Base-by-base conservation (phyloP, 805 yeast species). In the Suhomyces sp. region DNA sequence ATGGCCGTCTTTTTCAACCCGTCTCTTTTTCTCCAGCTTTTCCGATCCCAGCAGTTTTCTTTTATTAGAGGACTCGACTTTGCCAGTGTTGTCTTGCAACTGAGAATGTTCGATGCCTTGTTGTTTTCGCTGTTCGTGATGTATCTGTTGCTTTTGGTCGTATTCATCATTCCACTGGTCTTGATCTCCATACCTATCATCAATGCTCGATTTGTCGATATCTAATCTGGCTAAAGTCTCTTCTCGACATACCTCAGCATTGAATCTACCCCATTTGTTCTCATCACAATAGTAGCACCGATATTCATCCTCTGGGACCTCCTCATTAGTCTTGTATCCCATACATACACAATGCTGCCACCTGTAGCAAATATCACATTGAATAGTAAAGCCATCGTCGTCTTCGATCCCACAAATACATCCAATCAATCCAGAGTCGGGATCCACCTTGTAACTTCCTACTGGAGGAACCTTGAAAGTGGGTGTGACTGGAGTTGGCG, bases 281-380 rank as follows among this genome's bases (percentile, higher is more conserved):
- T 71, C 66, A 52, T 86, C 86, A 71, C 98, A 92, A 46, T 77
- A 77, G 63, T 88, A 88, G 65, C 98, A 92, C 27, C 82, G 74
- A 65, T 88, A 92, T 52, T 71, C 77, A 50, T 83, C 83, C 52
- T 90, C 97, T 0, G 97, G 97, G 0, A 85, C 96, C 48, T 87
- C 85, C 40, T 82, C 87, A 53, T 81, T 83, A 45, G 85, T 81
- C 45, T 76, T 76, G 53, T 88, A 89, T 6, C 87, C 87, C 82
- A 90, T 89, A 69, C 98, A 92, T n/a, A 82, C 77, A 26, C 94
- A 91, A 71, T 92, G 98, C 66, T 92, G 97, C 97, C 97, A 92
- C 56, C 96, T 82, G 68, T 82, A 86, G 68, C 98, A 92, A 33
- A 83, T 79, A 66, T 91, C 97, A 72, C 99, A 94, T 71, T 94